Percentiles rank a stretch among this genome's conserved stretches.
These are phyloP conservation scores for Rhodotorula paludigena DNA, from an alignment of 768 basidiomycete genomes.

Conservation along the genomic window DNA sequence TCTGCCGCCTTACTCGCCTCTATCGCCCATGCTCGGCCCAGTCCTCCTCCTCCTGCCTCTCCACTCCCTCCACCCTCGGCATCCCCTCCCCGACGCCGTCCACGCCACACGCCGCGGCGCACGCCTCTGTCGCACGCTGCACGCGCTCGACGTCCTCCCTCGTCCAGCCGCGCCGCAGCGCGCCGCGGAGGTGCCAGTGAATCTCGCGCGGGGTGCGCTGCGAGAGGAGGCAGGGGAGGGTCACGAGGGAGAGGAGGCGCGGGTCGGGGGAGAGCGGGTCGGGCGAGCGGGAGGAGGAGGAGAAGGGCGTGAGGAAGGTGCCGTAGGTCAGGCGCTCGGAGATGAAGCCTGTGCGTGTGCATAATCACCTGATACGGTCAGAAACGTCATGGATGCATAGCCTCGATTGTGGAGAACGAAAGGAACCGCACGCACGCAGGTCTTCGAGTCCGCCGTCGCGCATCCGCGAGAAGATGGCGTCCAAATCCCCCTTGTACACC, in stretches of 20 bases:
- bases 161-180: conserved; percentile 31
- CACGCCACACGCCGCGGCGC: conserved; percentile 6
- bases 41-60: conserved; percentile 7
- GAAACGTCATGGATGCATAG: background rate
- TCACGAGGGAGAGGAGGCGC: conserved; percentile 23
- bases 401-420: accelerated
- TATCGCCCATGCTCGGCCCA: background rate
- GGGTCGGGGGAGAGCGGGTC: conserved; percentile 24
- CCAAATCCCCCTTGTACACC: conserved; percentile 17
- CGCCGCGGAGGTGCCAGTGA: conserved; percentile 39
- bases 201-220: conserved; percentile 34
- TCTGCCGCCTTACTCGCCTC: background rate
- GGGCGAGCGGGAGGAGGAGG: background rate
- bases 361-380: background rate
- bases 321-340: conserved; percentile 25
- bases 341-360: background rate
- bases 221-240: conserved; percentile 24
- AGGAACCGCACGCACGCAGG: conserved; percentile 5
- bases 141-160: conserved; percentile 35
- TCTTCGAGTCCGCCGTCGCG: conserved; percentile 15
- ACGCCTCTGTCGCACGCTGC: conserved; percentile 24
- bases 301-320: conserved; percentile 21
- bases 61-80: conserved; percentile 35
- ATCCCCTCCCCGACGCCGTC: conserved; percentile 6
- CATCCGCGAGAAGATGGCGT: conserved; percentile 20